Evolutionary conservation across 495 filamentous ascomycete genomes (phyloP).

Genomic region (Xylaria nigripes): DNA sequence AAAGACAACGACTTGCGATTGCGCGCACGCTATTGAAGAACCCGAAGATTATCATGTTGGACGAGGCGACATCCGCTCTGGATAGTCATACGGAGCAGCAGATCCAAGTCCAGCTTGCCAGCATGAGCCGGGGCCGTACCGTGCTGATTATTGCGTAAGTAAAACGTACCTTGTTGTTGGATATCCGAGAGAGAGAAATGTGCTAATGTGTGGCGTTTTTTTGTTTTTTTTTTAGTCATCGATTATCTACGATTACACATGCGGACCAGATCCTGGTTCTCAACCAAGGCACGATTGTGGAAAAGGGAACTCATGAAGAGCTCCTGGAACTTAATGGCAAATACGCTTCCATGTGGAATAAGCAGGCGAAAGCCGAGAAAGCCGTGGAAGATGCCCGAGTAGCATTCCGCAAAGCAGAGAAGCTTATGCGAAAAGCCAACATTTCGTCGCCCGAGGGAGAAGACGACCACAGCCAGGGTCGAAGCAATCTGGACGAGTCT

Average conservation of each 20-base stretch:
- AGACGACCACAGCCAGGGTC: conserved; percentile 14
- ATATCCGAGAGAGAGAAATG: neutral
- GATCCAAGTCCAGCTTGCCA: conserved; percentile 78
- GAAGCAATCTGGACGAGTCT: conserved; percentile 19
- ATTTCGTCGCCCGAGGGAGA: conserved; percentile 22
- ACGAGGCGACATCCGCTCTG: conserved; percentile 92
- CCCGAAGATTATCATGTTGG: conserved; percentile 89
- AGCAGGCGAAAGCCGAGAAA: conserved; percentile 82
- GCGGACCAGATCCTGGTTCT: conserved; percentile 95
- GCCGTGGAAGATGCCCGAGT: conserved; percentile 65
- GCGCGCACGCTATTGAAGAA: conserved; percentile 94
- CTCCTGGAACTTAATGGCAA: conserved; percentile 67
- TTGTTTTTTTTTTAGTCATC: conserved; percentile 48
- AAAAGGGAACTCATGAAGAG: conserved; percentile 80
- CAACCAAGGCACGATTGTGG: conserved; percentile 71
- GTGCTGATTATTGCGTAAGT: conserved; percentile 57
- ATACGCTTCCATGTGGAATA: conserved; percentile 92
- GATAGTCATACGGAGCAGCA: conserved; percentile 95
- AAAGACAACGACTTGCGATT: conserved; percentile 96
- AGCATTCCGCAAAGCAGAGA: conserved; percentile 48
- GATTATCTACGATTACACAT: conserved; percentile 86
- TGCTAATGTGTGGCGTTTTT: neutral
- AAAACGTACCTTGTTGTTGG: neutral
- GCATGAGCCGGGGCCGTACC: conserved; percentile 73
- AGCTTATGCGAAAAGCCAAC: conserved; percentile 42